Evolutionary conservation across 2,329 filamentous ascomycete genomes (phyloP).

Genomic region (Colletotrichum neosansevieriae): DNA sequence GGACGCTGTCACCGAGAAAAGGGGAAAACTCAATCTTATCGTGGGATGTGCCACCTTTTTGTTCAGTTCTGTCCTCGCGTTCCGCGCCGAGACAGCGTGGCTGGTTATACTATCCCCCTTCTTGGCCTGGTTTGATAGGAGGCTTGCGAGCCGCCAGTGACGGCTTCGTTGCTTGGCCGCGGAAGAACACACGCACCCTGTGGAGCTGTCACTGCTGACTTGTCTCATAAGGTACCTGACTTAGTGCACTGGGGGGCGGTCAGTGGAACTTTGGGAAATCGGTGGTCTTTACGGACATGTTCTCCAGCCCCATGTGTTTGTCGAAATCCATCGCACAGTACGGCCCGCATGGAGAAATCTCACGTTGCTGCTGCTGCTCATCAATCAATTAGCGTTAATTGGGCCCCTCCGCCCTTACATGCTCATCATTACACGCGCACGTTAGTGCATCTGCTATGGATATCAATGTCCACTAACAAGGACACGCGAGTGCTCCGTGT

Average conservation of each 20-base stretch:
- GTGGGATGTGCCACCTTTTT: constrained; percentile 10
- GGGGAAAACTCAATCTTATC: constrained; percentile 20
- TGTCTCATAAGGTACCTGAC: too few relatives aligned
- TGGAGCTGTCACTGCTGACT: too few relatives aligned
- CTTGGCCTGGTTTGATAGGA: constrained; percentile 6
- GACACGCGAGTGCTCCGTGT: background rate
- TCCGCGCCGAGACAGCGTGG: constrained; percentile 11
- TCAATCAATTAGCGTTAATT: constrained; percentile 29
- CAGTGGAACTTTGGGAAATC: background rate
- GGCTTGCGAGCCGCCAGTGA: background rate
- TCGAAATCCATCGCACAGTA: background rate
- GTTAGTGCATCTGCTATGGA: background rate
- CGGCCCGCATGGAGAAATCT: constrained; percentile 12
- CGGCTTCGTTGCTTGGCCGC: too few relatives aligned
- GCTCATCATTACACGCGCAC: background rate
- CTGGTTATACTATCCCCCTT: background rate
- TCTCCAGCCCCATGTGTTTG: background rate
- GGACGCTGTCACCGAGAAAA: constrained; percentile 11
- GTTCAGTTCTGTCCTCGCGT: background rate
- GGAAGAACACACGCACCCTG: too few relatives aligned
- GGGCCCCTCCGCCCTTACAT: background rate
- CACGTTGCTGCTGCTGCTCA: background rate
- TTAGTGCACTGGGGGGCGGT: too few relatives aligned
- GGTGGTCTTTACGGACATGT: background rate
- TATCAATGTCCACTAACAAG: background rate